These are phyloP conservation scores for Zychaea mexicana DNA, from an alignment of 371 early-diverging fungal species.

Conservation along the genomic window DNA sequence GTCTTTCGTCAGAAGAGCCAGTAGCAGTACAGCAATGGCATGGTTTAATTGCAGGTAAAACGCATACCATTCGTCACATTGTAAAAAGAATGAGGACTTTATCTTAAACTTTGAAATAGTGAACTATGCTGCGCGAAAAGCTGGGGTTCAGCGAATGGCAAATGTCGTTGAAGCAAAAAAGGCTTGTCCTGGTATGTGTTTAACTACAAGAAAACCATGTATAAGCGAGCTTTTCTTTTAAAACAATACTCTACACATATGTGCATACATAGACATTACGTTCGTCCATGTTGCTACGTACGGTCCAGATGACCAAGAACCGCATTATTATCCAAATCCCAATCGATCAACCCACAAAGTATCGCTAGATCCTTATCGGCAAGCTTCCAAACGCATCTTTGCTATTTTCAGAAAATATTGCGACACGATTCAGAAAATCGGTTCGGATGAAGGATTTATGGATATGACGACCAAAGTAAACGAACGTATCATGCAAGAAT, in stretches of 20 bases:
- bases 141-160: slow-evolving; percentile 49
- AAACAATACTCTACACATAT: no score
- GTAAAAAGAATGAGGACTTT: not conserved
- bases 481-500: slow-evolving; percentile 48
- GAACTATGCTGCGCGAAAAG: slow-evolving; percentile 61
- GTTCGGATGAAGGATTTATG: slow-evolving; percentile 87
- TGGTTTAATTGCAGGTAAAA: slow-evolving; percentile 78
- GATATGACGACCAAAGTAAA: slow-evolving; percentile 80
- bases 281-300: slow-evolving; percentile 90
- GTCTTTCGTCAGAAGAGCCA: slow-evolving; percentile 68
- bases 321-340: slow-evolving; percentile 74
- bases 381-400: slow-evolving; percentile 74
- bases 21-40: slow-evolving; percentile 93
- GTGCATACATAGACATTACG: slow-evolving; percentile 68
- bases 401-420: slow-evolving; percentile 60
- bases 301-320: slow-evolving; percentile 61
- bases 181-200: slow-evolving; percentile 61
- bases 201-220: no score
- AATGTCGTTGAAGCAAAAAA: slow-evolving; percentile 61
- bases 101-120: slow-evolving; percentile 23
- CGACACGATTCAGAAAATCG: slow-evolving; percentile 63
- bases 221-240: not conserved
- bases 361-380: slow-evolving; percentile 81
- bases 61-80: no score
- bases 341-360: slow-evolving; percentile 84